Percentiles rank a stretch among this genome's conserved stretches.
Conservation (phyloP, 441 rosid species). For the Sinapis alba region DNA sequence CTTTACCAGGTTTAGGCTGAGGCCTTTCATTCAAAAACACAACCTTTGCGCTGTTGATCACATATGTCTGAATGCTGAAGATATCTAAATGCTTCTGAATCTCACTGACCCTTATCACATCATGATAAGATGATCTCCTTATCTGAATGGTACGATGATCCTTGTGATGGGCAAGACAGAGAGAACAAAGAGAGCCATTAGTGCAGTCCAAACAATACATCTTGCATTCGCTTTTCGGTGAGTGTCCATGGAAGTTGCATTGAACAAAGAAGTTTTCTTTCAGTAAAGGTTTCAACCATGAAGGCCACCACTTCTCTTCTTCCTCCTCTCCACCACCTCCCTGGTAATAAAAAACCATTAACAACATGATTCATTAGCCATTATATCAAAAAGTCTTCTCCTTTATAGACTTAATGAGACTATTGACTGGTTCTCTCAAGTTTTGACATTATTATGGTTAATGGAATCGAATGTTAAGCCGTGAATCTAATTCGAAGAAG, state of each 20-base stretch:
- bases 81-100: neutral
- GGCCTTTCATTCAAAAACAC: neutral
- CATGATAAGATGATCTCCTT: neutral
- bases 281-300: neutral
- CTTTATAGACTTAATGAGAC: slow-evolving; percentile 9
- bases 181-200: neutral
- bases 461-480: slow-evolving; percentile 15
- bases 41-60: neutral
- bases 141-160: neutral
- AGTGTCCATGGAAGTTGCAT: neutral
- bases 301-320: neutral
- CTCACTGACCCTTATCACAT: neutral
- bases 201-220: slow-evolving; percentile 1
- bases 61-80: neutral
- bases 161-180: neutral
- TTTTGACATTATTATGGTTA: neutral
- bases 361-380: neutral
- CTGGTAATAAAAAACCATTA: neutral
- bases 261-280: neutral
- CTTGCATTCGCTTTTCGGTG: neutral
- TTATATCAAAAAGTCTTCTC: slow-evolving; percentile 14
- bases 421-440: neutral
- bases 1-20: neutral
- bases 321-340: neutral
- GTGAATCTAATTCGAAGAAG: slow-evolving; percentile 30